Evolutionary conservation across 23 red algal genomes (phyloP), one percentile per base, ranked within the genome.

Genomic region (Pyropia haitanensis): DNA sequence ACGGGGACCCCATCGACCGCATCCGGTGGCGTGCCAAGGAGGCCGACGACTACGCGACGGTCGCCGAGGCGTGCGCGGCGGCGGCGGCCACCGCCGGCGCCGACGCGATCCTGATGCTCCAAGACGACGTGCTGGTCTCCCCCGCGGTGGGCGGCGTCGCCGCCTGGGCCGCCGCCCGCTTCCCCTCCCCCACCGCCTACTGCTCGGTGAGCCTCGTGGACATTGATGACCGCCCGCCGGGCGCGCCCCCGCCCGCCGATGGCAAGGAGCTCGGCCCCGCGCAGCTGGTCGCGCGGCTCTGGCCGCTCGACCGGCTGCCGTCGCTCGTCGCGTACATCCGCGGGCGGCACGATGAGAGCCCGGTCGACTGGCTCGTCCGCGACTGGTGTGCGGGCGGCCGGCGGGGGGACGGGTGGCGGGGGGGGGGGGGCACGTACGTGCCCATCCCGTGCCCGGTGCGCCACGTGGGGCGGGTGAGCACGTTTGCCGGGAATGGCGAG

Each of bases 311-410:
- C 18, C 20, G 46, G 50, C 70, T 87, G 49, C 2, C 6, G 0
- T 32, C 49, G n/a, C 33, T 87, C 26, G 68, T 53, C 17, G 50
- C 30, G 2, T 87, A 67, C 29, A 16, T 87, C 23, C 18, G 32
- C 22, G 24, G 27, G 5, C 65, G 67, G 27, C 76, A 61, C 63
- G 81, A 87, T 68, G 70, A 87, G 29, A 72, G 70, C 18, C 81
- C 81, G 1, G 81, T 87, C 30, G 81, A 87, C 51, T 87, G 81
- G 81, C 81, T 87, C 39, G 81, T 72, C 13, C 71, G 70, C 63
- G 62, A 66, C 33, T 33, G 59, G 54, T 87, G 81, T 32, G 61
- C 53, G 49, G 70, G 21, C 23, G 58, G 60, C 27, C 67, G 51
- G 44, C 65, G 68, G 56, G 39, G 39, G 39, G 39, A 46, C 39